phyloP scores from a whole-genome alignment of 1,139 yeast genomes.

The Suhomyces wounanorum region DNA sequence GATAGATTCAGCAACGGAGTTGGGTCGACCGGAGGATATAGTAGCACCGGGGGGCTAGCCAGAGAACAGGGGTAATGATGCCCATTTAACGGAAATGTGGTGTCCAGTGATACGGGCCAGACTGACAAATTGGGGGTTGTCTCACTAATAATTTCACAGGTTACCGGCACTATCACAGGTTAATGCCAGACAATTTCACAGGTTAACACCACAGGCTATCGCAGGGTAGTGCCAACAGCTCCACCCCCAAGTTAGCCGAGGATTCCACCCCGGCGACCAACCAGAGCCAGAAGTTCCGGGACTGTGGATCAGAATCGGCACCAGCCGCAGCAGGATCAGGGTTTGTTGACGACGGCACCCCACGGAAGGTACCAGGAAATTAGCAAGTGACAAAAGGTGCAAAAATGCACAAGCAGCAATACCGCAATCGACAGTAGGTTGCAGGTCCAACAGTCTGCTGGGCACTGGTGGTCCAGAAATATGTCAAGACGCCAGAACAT shows the following conservation, averaged over 20 bases:
- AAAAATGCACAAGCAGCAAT: background rate
- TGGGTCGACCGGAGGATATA: background rate
- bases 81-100: no score
- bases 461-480: background rate
- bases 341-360: background rate
- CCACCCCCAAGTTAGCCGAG: background rate
- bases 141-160: background rate
- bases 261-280: background rate
- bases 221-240: no score
- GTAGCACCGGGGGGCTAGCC: background rate
- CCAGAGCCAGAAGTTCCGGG: background rate
- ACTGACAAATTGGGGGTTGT: background rate
- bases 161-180: background rate
- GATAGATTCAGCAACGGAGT: no score
- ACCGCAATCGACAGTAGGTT: background rate
- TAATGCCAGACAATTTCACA: no score
- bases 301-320: background rate
- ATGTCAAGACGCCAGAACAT: background rate
- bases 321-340: background rate
- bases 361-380: background rate
- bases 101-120: no score
- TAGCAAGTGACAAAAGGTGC: background rate
- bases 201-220: no score
- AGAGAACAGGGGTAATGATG: background rate
- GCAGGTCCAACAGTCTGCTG: no score